Conservation (phyloP, 352 stramenopile genomes). For the Phytophthora hybrid region DNA sequence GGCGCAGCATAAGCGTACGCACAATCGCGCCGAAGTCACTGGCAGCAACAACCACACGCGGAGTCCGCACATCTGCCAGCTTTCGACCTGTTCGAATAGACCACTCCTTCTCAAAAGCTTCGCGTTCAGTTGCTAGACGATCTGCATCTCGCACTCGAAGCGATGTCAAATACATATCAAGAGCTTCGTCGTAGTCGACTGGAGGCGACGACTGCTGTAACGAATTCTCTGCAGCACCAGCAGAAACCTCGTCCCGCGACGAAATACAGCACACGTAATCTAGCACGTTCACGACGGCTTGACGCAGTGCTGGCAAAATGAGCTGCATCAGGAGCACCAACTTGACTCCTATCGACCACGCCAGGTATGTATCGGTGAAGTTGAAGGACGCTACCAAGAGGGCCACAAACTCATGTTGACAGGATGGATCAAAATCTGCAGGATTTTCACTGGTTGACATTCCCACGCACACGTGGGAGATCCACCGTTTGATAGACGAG, state of each 20-base stretch:
- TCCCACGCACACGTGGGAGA: slow-evolving; percentile 38
- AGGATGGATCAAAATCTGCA: slow-evolving; percentile 29
- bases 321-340: slow-evolving; percentile 35
- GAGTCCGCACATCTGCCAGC: slow-evolving; percentile 20
- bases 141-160: slow-evolving; percentile 19
- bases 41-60: slow-evolving; percentile 16
- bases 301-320: slow-evolving; percentile 21
- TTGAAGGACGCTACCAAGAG: slow-evolving; percentile 29
- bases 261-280: slow-evolving; percentile 15
- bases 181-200: slow-evolving; percentile 28
- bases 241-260: neutral
- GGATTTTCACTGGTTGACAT: neutral
- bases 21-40: slow-evolving; percentile 67
- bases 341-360: slow-evolving; percentile 36
- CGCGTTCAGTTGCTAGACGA: slow-evolving; percentile 15
- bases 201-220: slow-evolving; percentile 12
- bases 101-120: slow-evolving; percentile 49
- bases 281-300: slow-evolving; percentile 1
- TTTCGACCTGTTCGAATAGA: slow-evolving; percentile 21
- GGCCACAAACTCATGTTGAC: slow-evolving; percentile 35
- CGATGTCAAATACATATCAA: slow-evolving; percentile 24
- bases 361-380: slow-evolving; percentile 24
- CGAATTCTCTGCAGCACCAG: neutral
- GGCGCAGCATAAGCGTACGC: slow-evolving; percentile 60
- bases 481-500: slow-evolving; percentile 35